Evolutionary conservation across 1,139 yeast species (phyloP).

Genomic region (Meyerozyma sp.): DNA sequence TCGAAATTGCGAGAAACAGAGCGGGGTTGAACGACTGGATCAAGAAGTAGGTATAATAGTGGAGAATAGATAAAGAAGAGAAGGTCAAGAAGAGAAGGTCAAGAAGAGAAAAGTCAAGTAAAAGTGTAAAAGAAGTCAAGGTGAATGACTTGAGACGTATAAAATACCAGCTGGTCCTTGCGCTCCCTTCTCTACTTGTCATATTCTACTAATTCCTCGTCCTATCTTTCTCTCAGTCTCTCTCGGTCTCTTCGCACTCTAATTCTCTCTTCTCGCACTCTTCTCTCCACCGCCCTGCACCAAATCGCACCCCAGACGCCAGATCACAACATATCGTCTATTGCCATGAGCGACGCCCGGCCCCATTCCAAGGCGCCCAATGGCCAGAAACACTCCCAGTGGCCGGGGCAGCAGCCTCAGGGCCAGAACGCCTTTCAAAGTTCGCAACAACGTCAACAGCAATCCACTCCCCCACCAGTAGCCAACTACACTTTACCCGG

Average conservation of each 20-base stretch:
- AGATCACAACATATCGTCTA: not conserved
- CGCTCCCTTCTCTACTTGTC: not conserved
- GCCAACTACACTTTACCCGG: slow-evolving; percentile 55
- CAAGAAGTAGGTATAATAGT: slow-evolving; percentile 13
- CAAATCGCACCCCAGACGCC: not conserved
- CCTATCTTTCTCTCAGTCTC: not conserved
- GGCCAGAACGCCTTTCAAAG: not conserved
- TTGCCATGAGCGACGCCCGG: slow-evolving; percentile 1
- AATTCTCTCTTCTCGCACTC: not conserved
- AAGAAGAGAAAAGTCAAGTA: not conserved
- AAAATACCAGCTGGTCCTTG: not conserved
- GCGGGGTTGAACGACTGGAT: slow-evolving; percentile 93
- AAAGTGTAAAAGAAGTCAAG: not conserved
- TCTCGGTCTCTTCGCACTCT: no score
- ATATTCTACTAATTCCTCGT: not conserved
- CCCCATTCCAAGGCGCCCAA: not conserved
- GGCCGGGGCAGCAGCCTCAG: not conserved
- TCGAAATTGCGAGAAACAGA: slow-evolving; percentile 91
- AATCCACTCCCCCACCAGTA: slow-evolving; percentile 2
- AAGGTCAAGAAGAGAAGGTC: not conserved
- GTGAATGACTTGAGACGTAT: not conserved
- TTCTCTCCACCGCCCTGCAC: not conserved
- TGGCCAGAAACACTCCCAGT: not conserved
- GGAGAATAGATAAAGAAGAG: not conserved
- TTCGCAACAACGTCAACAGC: not conserved